Evolutionary conservation across 768 basidiomycete genomes (phyloP).

Genomic region (Phanerochaete carnosa): DNA sequence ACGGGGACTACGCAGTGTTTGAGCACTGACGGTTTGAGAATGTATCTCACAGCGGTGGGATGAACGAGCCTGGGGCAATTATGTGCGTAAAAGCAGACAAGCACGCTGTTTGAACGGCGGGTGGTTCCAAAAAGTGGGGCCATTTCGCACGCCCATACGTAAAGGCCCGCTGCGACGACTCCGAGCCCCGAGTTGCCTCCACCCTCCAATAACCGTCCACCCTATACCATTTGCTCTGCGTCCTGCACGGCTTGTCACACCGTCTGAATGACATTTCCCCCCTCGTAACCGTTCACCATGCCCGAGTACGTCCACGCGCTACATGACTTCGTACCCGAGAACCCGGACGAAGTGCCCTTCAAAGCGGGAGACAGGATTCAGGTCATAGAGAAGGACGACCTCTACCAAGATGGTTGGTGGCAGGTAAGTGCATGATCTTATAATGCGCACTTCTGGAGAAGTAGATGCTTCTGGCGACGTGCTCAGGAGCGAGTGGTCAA

Average conservation of each 20-base stretch:
- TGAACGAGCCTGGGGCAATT: not conserved
- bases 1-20: too few relatives aligned
- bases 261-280: conserved; percentile 1
- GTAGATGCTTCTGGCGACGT: not conserved
- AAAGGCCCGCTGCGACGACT: not conserved
- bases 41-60: not conserved
- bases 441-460: not conserved
- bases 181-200: not conserved
- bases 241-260: not conserved
- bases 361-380: conserved; percentile 83
- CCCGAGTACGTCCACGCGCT: conserved; percentile 83
- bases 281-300: conserved; percentile 37
- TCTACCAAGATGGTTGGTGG: conserved; percentile 97
- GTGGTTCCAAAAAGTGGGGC: not conserved
- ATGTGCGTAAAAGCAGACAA: not conserved
- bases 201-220: not conserved
- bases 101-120: not conserved
- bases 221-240: not conserved
- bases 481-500: not conserved
- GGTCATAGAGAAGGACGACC: conserved; percentile 90
- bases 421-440: conserved; percentile 42
- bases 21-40: not conserved
- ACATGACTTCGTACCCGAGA: conserved; percentile 87
- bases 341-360: conserved; percentile 91
- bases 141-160: not conserved